These are phyloP conservation scores for Leccinum incarnatum DNA, from an alignment of 768 basidiomycete genomes.

Conservation along the genomic window DNA sequence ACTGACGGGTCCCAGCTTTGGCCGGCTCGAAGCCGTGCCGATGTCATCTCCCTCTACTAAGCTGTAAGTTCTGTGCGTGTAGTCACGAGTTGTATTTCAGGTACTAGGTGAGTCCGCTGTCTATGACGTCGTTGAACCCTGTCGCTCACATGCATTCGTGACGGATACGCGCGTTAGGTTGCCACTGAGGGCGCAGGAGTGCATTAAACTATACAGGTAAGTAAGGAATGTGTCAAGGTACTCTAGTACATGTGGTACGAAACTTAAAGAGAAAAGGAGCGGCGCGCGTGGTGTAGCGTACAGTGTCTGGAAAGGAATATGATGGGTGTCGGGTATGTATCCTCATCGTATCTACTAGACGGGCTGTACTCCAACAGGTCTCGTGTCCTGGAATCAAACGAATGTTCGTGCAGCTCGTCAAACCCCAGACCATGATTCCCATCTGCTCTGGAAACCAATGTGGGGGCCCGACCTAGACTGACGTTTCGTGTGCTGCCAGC, in stretches of 20 bases:
- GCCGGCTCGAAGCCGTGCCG: too few relatives aligned
- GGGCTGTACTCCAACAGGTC: neutral
- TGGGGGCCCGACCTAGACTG: neutral
- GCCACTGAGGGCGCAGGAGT: neutral
- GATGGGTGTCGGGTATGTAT: neutral
- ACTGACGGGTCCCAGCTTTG: neutral
- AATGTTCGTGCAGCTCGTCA: neutral
- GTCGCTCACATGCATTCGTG: neutral
- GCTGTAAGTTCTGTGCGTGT: too few relatives aligned
- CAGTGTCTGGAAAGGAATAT: neutral
- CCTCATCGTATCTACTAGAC: neutral
- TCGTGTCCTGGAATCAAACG: neutral
- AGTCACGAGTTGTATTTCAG: too few relatives aligned
- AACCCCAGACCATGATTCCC: neutral
- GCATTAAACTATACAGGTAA: too few relatives aligned
- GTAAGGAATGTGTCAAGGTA: neutral
- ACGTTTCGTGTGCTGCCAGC: neutral
- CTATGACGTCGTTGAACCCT: neutral
- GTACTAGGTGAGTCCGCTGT: neutral
- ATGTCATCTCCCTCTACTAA: too few relatives aligned
- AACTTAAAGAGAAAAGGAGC: neutral
- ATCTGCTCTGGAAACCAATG: neutral
- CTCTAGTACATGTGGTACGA: neutral
- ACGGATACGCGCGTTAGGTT: neutral
- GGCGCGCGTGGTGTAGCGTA: neutral